Conservation (phyloP, 345 rosid genomes). For the Bretschneidera sinensis region DNA sequence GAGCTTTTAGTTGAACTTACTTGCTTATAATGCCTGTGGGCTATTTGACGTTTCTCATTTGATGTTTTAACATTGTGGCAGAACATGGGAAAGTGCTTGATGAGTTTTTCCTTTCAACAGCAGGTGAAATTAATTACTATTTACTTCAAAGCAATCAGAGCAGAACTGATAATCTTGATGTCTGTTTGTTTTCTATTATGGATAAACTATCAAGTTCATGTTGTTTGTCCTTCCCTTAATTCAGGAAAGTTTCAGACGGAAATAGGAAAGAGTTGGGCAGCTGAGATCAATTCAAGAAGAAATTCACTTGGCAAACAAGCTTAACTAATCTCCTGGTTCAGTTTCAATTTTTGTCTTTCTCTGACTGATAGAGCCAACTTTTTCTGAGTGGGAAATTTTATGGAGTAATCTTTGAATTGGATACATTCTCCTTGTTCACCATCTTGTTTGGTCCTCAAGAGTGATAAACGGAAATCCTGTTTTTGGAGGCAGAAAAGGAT, state of each 20-base stretch:
- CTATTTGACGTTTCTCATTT: slow-evolving; percentile 10
- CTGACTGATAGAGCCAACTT: not conserved
- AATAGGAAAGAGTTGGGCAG: slow-evolving; percentile 87
- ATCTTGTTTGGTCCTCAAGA: not conserved
- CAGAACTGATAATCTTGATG: not conserved
- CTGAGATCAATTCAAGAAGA: slow-evolving; percentile 75
- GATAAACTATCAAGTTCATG: not conserved
- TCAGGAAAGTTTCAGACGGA: slow-evolving; percentile 92
- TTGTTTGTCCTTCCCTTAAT: slow-evolving; percentile 14
- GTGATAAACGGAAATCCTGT: not conserved
- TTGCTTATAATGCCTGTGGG: slow-evolving; percentile 4
- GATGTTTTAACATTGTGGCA: slow-evolving; percentile 33
- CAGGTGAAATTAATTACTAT: slow-evolving; percentile 49
- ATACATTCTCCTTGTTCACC: not conserved
- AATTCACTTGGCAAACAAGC: slow-evolving; percentile 39
- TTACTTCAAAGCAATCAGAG: not conserved
- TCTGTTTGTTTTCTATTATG: not conserved
- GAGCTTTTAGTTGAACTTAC: slow-evolving; percentile 9
- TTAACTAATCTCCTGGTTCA: slow-evolving; percentile 24
- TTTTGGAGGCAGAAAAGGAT: slow-evolving; percentile 2
- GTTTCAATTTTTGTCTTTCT: not conserved
- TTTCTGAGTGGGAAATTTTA: not conserved
- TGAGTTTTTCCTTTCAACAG: slow-evolving; percentile 85
- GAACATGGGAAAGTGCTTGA: slow-evolving; percentile 88
- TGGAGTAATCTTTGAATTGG: not conserved